Conservation (phyloP, 148 eudicot species). For the Rhododendron mucronatum region DNA sequence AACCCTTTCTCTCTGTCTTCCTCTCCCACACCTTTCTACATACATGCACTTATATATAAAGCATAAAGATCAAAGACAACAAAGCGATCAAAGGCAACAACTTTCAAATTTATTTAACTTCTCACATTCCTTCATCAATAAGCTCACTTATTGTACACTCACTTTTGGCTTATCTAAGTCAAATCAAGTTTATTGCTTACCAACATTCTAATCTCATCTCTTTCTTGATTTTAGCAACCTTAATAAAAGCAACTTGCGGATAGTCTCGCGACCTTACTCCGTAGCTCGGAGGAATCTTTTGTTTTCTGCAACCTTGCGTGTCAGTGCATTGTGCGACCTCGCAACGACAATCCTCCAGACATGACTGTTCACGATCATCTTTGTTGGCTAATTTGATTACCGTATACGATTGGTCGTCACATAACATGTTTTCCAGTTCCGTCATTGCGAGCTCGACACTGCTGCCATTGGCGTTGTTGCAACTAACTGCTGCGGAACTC, state of each 20-base stretch:
- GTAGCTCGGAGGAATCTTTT: slow-evolving; percentile 24
- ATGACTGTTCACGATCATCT: not conserved
- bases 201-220: not conserved
- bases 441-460: not conserved
- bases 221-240: not conserved
- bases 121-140: no score
- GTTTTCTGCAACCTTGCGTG: slow-evolving; percentile 1
- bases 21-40: no score
- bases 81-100: no score
- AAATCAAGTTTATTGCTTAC: no score
- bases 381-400: not conserved
- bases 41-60: no score
- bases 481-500: not conserved
- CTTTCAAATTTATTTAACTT: no score
- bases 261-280: not conserved
- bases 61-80: no score
- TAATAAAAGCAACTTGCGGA: not conserved
- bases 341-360: no score
- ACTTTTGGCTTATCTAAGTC: no score
- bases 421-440: not conserved
- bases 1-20: no score
- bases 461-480: not conserved
- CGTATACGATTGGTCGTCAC: not conserved
- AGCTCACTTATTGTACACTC: no score
- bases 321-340: not conserved